phyloP scores from a whole-genome alignment of 2,329 filamentous ascomycete species.

The Drechslera avenae region DNA sequence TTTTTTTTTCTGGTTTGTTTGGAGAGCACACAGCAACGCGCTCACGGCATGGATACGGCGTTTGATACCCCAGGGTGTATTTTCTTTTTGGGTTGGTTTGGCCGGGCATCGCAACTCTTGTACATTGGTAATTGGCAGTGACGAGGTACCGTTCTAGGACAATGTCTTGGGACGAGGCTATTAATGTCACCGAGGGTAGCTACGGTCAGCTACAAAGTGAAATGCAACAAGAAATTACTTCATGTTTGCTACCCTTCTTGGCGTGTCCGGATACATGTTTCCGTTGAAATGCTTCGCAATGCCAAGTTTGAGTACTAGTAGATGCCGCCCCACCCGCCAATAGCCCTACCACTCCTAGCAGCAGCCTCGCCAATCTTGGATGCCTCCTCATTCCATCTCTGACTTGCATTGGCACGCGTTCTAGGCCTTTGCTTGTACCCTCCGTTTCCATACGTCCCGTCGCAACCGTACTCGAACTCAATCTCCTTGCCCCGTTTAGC shows the following conservation, averaged over 20 bases:
- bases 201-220: no score
- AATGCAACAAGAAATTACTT: no score
- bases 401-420: background rate
- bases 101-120: no score
- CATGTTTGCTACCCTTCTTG: no score
- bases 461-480: slow-evolving; percentile 7
- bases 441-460: slow-evolving; percentile 4
- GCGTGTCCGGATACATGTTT: no score
- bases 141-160: no score
- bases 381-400: slow-evolving; percentile 6
- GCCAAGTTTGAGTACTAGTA: no score
- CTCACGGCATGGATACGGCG: slow-evolving; percentile 6
- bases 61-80: slow-evolving; percentile 8
- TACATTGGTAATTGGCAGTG: no score
- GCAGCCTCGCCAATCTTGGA: background rate
- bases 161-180: background rate
- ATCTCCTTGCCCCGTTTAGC: slow-evolving; percentile 12
- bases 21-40: background rate
- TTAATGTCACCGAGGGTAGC: no score
- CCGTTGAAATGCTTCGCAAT: no score
- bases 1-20: background rate
- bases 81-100: background rate
- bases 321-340: background rate
- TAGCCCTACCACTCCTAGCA: background rate
- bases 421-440: slow-evolving; percentile 9